A percentile compares a stretch with the other conserved stretches of the same genome.
Evolutionary conservation across 306 rosid species (phyloP).

Genomic region (Biancaea sappan): DNA sequence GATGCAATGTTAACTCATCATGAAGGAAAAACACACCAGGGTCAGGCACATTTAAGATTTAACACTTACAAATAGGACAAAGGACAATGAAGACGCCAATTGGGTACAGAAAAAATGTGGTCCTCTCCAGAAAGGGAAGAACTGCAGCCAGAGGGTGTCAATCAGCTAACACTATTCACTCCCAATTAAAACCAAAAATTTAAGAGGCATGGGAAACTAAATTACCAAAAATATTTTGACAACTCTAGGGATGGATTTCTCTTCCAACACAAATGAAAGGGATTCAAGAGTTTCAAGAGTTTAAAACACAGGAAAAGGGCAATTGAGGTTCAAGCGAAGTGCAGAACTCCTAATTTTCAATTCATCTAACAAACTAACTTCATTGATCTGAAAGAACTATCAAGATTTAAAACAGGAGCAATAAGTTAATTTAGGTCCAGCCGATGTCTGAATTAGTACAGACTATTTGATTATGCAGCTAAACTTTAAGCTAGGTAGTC

Average conservation of each 20-base stretch:
- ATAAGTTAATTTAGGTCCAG: too few relatives aligned
- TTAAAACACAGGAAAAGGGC: background rate
- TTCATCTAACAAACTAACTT: background rate
- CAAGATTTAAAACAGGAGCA: background rate
- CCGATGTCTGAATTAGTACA: background rate
- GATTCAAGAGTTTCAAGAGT: constrained; percentile 27
- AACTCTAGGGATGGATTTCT: background rate
- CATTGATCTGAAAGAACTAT: background rate
- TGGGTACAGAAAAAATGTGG: constrained; percentile 92
- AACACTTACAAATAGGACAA: constrained; percentile 88
- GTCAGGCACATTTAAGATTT: constrained; percentile 26
- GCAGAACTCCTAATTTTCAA: background rate
- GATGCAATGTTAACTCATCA: constrained; percentile 16
- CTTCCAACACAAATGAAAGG: constrained; percentile 30
- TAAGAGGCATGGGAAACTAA: background rate
- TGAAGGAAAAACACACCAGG: constrained; percentile 13
- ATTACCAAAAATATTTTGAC: background rate
- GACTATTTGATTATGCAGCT: background rate
- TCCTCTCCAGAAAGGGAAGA: constrained; percentile 89
- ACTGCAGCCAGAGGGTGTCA: constrained; percentile 55
- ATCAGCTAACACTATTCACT: constrained; percentile 24
- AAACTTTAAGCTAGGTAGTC: background rate
- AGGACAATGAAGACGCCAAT: constrained; percentile 82
- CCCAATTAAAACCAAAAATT: constrained; percentile 14
- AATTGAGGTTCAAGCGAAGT: background rate